phyloP scores from a whole-genome alignment of 352 stramenopile species.

The Phytophthora idaei region DNA sequence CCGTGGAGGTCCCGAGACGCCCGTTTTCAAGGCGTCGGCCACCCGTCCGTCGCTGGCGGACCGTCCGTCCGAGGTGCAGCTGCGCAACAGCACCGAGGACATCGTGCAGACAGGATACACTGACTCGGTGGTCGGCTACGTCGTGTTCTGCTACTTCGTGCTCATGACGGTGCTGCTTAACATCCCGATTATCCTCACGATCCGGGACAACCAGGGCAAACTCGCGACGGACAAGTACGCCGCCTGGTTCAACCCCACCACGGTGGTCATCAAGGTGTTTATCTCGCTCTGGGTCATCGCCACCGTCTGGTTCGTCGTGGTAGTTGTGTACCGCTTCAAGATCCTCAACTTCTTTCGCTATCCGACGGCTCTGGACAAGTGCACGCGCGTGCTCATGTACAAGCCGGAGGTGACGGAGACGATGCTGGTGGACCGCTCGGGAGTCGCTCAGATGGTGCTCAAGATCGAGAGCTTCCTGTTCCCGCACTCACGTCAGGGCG shows the following conservation, averaged over 20 bases:
- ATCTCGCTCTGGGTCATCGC: constrained; percentile 64
- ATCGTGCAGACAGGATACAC: constrained; percentile 59
- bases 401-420: constrained; percentile 64
- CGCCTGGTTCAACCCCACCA: constrained; percentile 56
- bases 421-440: constrained; percentile 63
- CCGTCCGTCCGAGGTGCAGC: constrained; percentile 49
- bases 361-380: constrained; percentile 43
- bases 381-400: constrained; percentile 61
- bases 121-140: constrained; percentile 44
- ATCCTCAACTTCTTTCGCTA: constrained; percentile 73
- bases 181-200: constrained; percentile 57
- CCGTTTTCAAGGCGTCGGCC: constrained; percentile 34
- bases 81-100: constrained; percentile 52
- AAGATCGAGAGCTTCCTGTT: constrained; percentile 59
- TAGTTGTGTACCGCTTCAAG: constrained; percentile 50
- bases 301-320: constrained; percentile 52
- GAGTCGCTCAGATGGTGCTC: constrained; percentile 56
- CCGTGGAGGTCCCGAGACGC: constrained; percentile 56
- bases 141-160: constrained; percentile 66
- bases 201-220: constrained; percentile 64
- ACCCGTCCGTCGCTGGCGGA: constrained; percentile 48
- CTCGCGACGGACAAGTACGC: constrained; percentile 48
- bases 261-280: constrained; percentile 65
- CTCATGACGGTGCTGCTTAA: constrained; percentile 62
- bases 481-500: constrained; percentile 43